Conservation (phyloP, 2,329 filamentous ascomycete species). For the Tolypocladium cylindrosporum region DNA sequence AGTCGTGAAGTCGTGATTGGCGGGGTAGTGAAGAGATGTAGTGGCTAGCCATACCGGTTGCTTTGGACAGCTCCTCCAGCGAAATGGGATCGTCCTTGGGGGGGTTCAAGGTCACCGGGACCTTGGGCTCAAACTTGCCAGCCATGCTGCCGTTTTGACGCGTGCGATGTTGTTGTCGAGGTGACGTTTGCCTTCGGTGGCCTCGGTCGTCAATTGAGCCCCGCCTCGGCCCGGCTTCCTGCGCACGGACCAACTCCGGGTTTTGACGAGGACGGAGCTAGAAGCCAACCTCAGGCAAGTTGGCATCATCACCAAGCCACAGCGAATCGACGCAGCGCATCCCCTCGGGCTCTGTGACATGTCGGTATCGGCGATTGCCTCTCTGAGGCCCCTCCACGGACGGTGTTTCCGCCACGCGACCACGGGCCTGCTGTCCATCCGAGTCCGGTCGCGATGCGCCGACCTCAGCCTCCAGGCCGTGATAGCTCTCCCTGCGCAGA, state of each 20-base stretch:
- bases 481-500: constrained; percentile 16
- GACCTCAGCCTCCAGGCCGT: constrained; percentile 18
- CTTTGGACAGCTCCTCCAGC: constrained; percentile 67
- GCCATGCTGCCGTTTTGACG: constrained; percentile 30
- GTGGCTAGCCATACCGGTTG: constrained; percentile 55
- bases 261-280: background rate
- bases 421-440: constrained; percentile 21
- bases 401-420: constrained; percentile 18
- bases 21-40: background rate
- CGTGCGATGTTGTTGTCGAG: background rate
- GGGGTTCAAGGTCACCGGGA: constrained; percentile 62
- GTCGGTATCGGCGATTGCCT: constrained; percentile 23
- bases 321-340: background rate
- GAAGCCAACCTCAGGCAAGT: background rate
- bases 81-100: constrained; percentile 85
- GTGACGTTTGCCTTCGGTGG: background rate
- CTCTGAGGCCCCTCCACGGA: constrained; percentile 20
- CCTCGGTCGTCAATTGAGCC: background rate
- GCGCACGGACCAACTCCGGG: constrained; percentile 7
- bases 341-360: constrained; percentile 9
- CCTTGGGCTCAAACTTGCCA: constrained; percentile 69
- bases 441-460: constrained; percentile 17
- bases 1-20: background rate
- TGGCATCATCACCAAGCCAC: background rate
- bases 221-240: constrained; percentile 3